These are phyloP conservation scores for Mycena epipterygia DNA, from an alignment of 768 basidiomycete species.

Conservation along the genomic window DNA sequence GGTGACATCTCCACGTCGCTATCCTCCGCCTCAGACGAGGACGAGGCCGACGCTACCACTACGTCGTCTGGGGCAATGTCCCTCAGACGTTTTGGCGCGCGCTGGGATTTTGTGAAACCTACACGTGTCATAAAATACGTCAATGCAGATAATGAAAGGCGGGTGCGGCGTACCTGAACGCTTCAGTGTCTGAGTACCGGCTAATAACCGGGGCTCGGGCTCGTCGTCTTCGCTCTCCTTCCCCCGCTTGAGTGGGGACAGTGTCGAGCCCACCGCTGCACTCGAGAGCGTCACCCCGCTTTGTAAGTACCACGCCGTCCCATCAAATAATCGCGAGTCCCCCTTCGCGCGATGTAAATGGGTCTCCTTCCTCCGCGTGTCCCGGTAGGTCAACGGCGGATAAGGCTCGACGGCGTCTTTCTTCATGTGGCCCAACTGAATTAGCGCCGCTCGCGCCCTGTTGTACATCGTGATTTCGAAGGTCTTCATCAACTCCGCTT, in stretches of 20 bases:
- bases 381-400: slow-evolving; percentile 2
- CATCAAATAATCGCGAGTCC: slow-evolving; percentile 30
- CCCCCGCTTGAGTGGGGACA: not conserved
- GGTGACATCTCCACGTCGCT: not conserved
- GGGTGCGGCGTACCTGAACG: not conserved
- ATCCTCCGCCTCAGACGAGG: not conserved
- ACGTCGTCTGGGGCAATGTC: not conserved
- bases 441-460: not conserved
- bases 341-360: slow-evolving; percentile 23
- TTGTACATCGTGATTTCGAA: slow-evolving; percentile 26
- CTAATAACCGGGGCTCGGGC: slow-evolving; percentile 6
- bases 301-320: slow-evolving; percentile 30
- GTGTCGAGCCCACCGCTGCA: not conserved
- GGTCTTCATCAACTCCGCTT: slow-evolving; percentile 21
- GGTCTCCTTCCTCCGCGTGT: slow-evolving; percentile 31
- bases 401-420: slow-evolving; percentile 17
- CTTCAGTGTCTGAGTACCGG: slow-evolving; percentile 23
- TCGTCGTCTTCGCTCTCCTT: not conserved
- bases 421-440: slow-evolving; percentile 15
- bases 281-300: slow-evolving; percentile 3
- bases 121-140: too few species aligned
- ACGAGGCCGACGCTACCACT: not conserved
- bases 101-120: not conserved
- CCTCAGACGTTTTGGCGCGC: not conserved
- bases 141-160: not conserved